phyloP scores from a whole-genome alignment of 768 basidiomycete species.

The Suillus brevipes region DNA sequence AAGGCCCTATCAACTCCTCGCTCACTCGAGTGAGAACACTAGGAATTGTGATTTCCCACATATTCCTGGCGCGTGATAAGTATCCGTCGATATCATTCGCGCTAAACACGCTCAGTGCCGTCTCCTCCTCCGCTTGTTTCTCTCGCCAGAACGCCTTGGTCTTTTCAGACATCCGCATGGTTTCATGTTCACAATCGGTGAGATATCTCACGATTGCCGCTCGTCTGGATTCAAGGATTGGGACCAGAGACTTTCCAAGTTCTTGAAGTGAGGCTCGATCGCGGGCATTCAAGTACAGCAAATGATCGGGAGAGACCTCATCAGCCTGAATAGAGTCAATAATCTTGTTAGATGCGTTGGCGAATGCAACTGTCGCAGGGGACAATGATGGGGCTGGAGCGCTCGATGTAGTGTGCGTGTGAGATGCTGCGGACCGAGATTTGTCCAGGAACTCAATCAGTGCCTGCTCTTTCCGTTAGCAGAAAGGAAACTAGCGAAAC shows the following conservation, averaged over 20 bases:
- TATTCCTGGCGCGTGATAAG: conserved; percentile 47
- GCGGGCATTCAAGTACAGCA: conserved; percentile 61
- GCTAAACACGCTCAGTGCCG: conserved; percentile 47
- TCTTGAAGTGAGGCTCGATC: conserved; percentile 49
- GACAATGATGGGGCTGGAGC: conserved; percentile 76
- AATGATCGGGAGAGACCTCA: conserved; percentile 59
- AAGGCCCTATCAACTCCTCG: conserved; percentile 64
- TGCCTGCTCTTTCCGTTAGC: conserved; percentile 40
- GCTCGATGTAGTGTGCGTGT: conserved; percentile 65
- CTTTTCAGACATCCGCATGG: conserved; percentile 58
- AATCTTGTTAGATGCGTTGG: conserved; percentile 26
- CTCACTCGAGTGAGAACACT: conserved; percentile 48
- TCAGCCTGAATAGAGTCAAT: conserved; percentile 62
- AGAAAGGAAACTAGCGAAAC: neutral
- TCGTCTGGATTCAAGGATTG: conserved; percentile 47
- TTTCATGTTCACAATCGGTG: conserved; percentile 48
- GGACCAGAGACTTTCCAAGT: conserved; percentile 45
- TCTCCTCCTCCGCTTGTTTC: conserved; percentile 47
- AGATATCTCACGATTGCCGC: conserved; percentile 52
- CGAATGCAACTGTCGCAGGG: conserved; percentile 79
- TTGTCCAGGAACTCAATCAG: conserved; percentile 83
- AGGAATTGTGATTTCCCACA: conserved; percentile 54
- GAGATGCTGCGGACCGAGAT: conserved; percentile 69
- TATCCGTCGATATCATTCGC: conserved; percentile 51
- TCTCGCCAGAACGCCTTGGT: conserved; percentile 62